Percentiles rank a stretch among this genome's conserved stretches.
phyloP scores from a whole-genome alignment of 495 filamentous ascomycete genomes.

The Lasiosphaeriaceae sp. region DNA sequence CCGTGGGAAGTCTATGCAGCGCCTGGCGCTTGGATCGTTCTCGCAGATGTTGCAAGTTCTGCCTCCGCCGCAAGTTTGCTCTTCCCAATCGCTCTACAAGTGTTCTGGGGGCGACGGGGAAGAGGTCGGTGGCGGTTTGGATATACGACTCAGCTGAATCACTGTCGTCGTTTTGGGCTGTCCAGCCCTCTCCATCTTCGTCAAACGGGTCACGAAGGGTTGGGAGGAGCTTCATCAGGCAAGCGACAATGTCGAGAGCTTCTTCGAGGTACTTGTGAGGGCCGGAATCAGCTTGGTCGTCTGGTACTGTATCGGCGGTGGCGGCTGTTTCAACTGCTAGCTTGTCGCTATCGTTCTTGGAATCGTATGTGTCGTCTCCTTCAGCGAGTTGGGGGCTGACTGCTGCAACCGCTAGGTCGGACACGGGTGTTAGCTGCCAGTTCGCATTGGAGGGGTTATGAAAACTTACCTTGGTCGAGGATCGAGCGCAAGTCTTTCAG shows the following conservation, averaged over 20 bases:
- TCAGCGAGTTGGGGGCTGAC: not conserved
- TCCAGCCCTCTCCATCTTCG: not conserved
- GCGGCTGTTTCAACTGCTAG: not conserved
- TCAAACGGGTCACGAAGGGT: slow-evolving; percentile 4
- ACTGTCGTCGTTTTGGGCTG: not conserved
- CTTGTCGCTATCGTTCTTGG: not conserved
- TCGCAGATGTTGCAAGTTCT: not conserved
- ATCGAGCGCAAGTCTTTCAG: not conserved
- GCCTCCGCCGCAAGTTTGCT: not conserved
- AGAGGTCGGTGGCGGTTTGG: not conserved
- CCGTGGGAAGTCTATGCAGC: no score
- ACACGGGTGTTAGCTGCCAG: no score
- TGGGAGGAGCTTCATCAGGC: slow-evolving; percentile 11
- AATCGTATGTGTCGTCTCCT: not conserved
- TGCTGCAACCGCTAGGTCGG: not conserved
- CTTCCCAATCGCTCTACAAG: slow-evolving; percentile 1
- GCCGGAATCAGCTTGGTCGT: slow-evolving; percentile 1
- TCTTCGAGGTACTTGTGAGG: slow-evolving; percentile 5
- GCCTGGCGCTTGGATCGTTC: not conserved
- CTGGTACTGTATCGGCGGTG: not conserved
- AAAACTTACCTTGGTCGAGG: not conserved
- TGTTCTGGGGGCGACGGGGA: not conserved
- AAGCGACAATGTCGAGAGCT: slow-evolving; percentile 13
- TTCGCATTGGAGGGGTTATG: no score
- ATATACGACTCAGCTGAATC: slow-evolving; percentile 1